Base-by-base conservation (phyloP, 2,329 filamentous ascomycete species). In the Epichloe typhina region DNA sequence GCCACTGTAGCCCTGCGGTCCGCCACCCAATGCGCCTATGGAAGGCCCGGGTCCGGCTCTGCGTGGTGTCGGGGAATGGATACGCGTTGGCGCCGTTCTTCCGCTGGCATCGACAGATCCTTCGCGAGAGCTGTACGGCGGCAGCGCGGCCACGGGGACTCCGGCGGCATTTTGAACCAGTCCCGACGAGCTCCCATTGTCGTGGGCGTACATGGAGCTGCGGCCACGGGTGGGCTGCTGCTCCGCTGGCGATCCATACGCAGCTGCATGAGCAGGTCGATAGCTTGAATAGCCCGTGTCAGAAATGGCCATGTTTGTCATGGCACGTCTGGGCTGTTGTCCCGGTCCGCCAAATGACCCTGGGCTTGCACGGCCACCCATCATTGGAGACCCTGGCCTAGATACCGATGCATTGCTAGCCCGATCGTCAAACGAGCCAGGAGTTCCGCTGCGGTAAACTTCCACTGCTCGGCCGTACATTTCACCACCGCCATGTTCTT, bases 401-500 rank as follows among this genome's bases (percentile, higher is more conserved):
- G 76, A 79, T n/a, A 33, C 15, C 35, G 63, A 59, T 2, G 59
- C 55, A 17, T 72, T 71, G 15, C 70, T 71, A 3, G 64, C 68
- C 45, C 31, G 19, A 40, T 69, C 69, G 53, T 66, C 72, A 46
- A 72, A 66, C 31, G 76, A 79, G 12, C 73, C 72, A 0, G 83
- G 82, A 0, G 83, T 86, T 17, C 74, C 78, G 0, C 82, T 77
- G 1, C 83, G 74, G 15, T 76, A 66, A 2, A 82, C 68, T 54
- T 86, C 83, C 23, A 72, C 69, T 2, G 75, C 67, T 13, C 70
- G 74, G 3, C 84, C 84, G 55, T 79, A 84, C 6, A 83, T 71
- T 35, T 80, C 77, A 21, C 85, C 86, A 5, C 86, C 89, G n/a
- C 88, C 88, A 57, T 89, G 85, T 50, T 93, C 87, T 11, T 89